Percentiles rank a stretch among this genome's conserved stretches.
These are phyloP conservation scores for Danielozyma ontarioensis DNA, from an alignment of 805 yeast genomes.

Conservation along the genomic window DNA sequence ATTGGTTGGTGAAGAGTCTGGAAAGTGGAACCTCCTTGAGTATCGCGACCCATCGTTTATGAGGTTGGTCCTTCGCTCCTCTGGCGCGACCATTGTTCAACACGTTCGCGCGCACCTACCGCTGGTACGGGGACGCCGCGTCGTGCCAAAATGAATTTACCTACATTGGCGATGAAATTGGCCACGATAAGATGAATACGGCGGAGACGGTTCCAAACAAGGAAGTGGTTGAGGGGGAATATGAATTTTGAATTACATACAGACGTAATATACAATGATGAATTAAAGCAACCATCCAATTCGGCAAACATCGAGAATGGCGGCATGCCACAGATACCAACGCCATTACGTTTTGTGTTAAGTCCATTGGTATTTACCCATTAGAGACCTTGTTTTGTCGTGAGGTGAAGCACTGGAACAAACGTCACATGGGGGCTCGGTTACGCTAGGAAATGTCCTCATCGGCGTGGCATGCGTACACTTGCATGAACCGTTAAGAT, in stretches of 20 bases:
- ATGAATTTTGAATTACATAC: neutral
- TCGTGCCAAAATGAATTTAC: too few species aligned
- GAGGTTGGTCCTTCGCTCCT: too few species aligned
- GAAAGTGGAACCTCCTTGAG: too few species aligned
- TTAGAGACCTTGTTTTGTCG: slow-evolving; percentile 7
- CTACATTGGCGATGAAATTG: slow-evolving; percentile 1
- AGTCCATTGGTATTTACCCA: slow-evolving; percentile 28
- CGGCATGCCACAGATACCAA: neutral
- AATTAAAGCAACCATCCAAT: neutral
- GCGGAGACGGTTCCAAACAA: neutral
- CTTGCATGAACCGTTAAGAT: neutral
- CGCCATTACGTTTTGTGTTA: slow-evolving; percentile 6
- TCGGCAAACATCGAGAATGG: neutral
- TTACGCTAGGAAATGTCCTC: neutral
- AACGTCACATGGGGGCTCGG: neutral
- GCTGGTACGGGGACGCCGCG: too few species aligned
- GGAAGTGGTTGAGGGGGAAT: neutral
- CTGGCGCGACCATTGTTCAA: too few species aligned
- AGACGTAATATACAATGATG: too few species aligned
- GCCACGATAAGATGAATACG: slow-evolving; percentile 2
- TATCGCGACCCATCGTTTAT: too few species aligned
- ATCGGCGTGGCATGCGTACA: neutral
- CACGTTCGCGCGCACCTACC: too few species aligned
- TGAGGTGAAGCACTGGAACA: neutral
- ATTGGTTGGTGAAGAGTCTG: too few species aligned